Evolutionary conservation across 148 eudicot species (phyloP), one percentile per base, ranked within the genome.

Genomic region (Dysphania ambrosioides): DNA sequence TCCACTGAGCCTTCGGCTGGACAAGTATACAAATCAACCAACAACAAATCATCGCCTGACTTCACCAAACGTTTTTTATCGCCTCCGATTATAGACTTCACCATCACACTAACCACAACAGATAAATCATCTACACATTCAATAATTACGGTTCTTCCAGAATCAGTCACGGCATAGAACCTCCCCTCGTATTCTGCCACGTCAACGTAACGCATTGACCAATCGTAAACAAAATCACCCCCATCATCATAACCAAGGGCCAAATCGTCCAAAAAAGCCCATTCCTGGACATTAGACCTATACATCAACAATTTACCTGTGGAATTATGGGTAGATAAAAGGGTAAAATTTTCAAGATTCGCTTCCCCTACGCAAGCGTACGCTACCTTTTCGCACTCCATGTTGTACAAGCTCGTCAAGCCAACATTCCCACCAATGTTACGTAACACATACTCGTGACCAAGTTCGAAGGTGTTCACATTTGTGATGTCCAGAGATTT

Each of bases 271-370:
- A 77, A 30, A 23, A 77, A 64, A 1, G 63, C 60, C 80, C 80
- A 77, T 64, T 64, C 62, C 29, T 61, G 58, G 36, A 40, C 1
- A 42, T 1, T 18, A 42, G 80, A 77, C 24, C 34, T 15, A 34
- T 77, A 77, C 47, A 77, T 36, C 31, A 77, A 29, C 23, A 77
- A 71, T 29, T 77, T 77, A 26, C 80, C 80, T 1, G 75, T 77
- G 56, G 55, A 40, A 24, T 77, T 71, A 34, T 77, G 80, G 7
- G 75, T 77, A 6, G 75, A 53, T 24, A 77, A 27, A 9, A 77
- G 18, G 10, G 13, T 38, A 55, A 49, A 77, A 6, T 30, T 41
- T 21, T 65, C 36, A 27, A 6, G 2, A 1, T n/a, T 2, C 30
- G 4, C 24, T 36, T 18, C 31, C 6, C 72, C 30, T 9, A 49